Conservation (phyloP, 2,329 filamentous ascomycete genomes). For the Cordyceps farinosa region DNA sequence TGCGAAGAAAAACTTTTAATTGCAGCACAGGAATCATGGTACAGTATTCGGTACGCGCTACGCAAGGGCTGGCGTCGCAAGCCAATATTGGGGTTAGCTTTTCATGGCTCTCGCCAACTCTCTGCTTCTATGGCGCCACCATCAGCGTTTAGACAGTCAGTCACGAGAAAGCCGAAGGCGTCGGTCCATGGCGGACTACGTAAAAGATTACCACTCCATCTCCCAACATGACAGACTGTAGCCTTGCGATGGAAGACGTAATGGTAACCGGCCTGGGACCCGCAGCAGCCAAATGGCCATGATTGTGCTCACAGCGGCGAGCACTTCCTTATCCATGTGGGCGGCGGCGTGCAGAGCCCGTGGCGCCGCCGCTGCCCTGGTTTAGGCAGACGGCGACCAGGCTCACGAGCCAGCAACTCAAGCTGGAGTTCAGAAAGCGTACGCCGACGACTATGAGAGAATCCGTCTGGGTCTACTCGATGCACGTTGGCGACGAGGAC, state of each 20-base stretch:
- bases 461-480: conserved; percentile 9
- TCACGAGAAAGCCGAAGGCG: background rate
- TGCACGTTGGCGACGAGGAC: conserved; percentile 1
- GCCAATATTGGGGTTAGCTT: too few species aligned
- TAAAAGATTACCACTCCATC: background rate
- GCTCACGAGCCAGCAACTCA: background rate
- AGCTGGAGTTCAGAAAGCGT: background rate
- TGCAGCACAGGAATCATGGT: too few species aligned
- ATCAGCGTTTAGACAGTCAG: background rate
- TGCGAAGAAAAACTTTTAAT: too few species aligned
- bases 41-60: too few species aligned
- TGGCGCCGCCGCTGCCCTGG: background rate
- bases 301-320: background rate
- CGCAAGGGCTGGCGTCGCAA: too few species aligned
- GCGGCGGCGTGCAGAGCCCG: conserved; percentile 5
- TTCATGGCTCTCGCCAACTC: too few species aligned
- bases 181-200: conserved; percentile 7
- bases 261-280: background rate
- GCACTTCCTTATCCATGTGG: conserved; percentile 2
- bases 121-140: too few species aligned
- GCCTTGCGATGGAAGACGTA: background rate
- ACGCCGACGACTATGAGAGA: background rate
- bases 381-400: background rate
- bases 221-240: background rate
- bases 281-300: conserved; percentile 13